Evolutionary conservation across 805 yeast species (phyloP), one percentile per base, ranked within the genome.

Genomic region (Tetrapisispora pingtungensis): DNA sequence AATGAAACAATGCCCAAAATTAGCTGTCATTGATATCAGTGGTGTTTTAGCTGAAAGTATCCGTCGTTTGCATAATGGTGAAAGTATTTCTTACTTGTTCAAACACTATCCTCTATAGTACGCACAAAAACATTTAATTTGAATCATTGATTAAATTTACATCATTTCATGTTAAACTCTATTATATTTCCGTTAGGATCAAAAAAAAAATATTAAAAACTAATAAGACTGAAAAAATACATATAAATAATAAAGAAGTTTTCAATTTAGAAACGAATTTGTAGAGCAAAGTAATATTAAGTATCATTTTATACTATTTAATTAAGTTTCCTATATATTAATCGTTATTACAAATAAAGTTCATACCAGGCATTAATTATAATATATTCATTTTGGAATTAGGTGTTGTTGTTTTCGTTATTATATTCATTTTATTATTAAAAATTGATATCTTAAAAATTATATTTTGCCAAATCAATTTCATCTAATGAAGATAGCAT

Each of bases 1-100:
- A 55, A 67, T 76, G 53, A 69, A 70, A 61, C 7, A 22, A 15
- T 43, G 46, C 31, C 70, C 78, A 14, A 85, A 82, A 59, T 69
- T 93, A 50, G 88, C 83, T 44, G 79, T 80, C 41, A 78, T 90
- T 46, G 97, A 90, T 63, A 80, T 93, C 46, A 75, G 87, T 54
- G 84, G 93, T 17, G 82, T 85, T 8, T 66, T 90, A 47, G 97
- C 97, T 8, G 98, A 93, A 65, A 90, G 95, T 28, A 83, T 90
- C 46, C 78, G 97, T 64, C 78, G 98, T 58, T 71, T 90, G 54
- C 98, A 90, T 64, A 90, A 93, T 59, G 98, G 98, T 57, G 98
- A 90, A 69, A 80, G 88, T 49, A 77, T 84, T 46, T 80, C 87
- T 10, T 83, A 80, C 65, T 69, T 83, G 50, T 84, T 84, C 66